Base-by-base conservation (phyloP, 768 basidiomycete species). In the Symmetrospora coprosmae region DNA sequence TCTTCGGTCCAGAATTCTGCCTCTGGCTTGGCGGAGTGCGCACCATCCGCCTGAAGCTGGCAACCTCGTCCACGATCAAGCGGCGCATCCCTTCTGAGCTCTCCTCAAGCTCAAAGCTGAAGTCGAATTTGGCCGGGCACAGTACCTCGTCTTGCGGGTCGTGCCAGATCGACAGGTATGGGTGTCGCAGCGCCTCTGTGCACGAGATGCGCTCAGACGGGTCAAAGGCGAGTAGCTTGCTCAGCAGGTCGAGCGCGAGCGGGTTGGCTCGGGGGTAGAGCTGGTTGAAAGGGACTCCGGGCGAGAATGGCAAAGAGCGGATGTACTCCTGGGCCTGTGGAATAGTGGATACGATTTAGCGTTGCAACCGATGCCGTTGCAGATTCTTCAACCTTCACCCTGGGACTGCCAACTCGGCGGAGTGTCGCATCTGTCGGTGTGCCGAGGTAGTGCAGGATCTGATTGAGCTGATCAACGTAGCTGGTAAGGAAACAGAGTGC, bases 371-470 rank as follows among this genome's bases (percentile, higher is more conserved):
- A 11, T 8, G 37, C n/a, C n/a, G n/a, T n/a, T n/a, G 51, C 16
- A 11, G 4, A 2, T 19, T 28, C 17, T 19, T 38, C 1, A 1
- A 76, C 82, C n/a, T n/a, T 47, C 69, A 89, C 90, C 62, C 94
- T 79, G 31, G 94, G 92, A 35, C 86, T 89, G 23, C 94, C 94
- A 50, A 99, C 91, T 46, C 94, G 83, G 46, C 92, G 83, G 13
- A 99, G 81, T 0, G 94, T 94, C 64, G 92, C 88, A 71, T 99
- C 94, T 19, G 87, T 86, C 0, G 92, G 94, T 0, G 94, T 97
- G 25, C 94, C 94, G n/a, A 97, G 82, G 69, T 91, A 88, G 72
- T 97, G 91, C 35, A 99, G 78, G 69, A 99, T 96, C 73, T 94
- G 58, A 62, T 97, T 97, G 50, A 97, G 78, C 72, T 99, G 94